A percentile compares a stretch with the other conserved stretches of the same genome.
Evolutionary conservation across 2,329 filamentous ascomycete genomes (phyloP).

Genomic region (Aureobasidium leucospermi): DNA sequence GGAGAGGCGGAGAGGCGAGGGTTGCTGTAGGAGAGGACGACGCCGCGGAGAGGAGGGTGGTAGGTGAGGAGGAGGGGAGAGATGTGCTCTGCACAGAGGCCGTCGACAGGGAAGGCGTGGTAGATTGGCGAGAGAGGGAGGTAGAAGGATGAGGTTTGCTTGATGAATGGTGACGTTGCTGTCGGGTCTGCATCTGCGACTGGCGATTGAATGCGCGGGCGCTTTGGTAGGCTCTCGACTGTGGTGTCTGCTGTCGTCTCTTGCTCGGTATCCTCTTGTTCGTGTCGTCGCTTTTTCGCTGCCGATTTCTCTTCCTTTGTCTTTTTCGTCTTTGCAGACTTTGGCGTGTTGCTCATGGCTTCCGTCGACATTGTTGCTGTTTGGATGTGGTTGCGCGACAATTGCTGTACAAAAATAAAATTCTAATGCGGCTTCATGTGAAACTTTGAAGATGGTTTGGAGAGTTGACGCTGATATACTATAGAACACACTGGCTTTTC

Average conservation of each 20-base stretch:
- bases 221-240: conserved; percentile 6
- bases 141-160: conserved; percentile 74
- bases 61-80: conserved; percentile 70
- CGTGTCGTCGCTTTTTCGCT: conserved; percentile 20
- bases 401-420: neutral
- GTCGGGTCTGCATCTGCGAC: neutral
- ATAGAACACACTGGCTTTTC: too few species aligned
- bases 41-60: conserved; percentile 62
- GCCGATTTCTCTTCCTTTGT: conserved; percentile 30
- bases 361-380: conserved; percentile 19
- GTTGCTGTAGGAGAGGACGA: conserved; percentile 68
- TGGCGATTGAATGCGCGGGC: neutral
- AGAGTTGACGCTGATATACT: neutral
- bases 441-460: neutral
- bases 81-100: conserved; percentile 65
- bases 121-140: conserved; percentile 65
- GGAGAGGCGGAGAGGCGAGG: conserved; percentile 57
- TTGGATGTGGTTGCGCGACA: neutral
- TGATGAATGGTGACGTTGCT: conserved; percentile 60
- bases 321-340: conserved; percentile 31
- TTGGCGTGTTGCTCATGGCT: conserved; percentile 13
- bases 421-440: neutral
- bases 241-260: conserved; percentile 13
- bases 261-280: conserved; percentile 13
- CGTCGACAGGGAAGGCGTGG: conserved; percentile 62